Percentiles rank a stretch among this genome's conserved stretches.
Evolutionary conservation across 1,139 yeast genomes (phyloP).

Genomic region (Yamadazyma dendronema): DNA sequence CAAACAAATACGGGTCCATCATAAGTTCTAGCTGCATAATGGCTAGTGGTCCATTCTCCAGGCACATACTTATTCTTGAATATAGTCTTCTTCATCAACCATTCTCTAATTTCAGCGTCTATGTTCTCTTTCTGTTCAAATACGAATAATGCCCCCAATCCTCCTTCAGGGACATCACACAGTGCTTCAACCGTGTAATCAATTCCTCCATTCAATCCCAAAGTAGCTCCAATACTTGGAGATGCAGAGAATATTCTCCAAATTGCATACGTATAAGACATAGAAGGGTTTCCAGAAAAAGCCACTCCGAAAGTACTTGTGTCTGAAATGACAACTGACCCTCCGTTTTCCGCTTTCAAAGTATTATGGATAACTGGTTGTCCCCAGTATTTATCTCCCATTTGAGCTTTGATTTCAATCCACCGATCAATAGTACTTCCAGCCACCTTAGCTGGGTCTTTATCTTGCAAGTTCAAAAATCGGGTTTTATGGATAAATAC

Average conservation of each 20-base stretch:
- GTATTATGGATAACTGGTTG: slow-evolving; percentile 11
- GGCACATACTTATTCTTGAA: slow-evolving; percentile 10
- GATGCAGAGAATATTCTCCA: slow-evolving; percentile 4
- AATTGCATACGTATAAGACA: slow-evolving; percentile 4
- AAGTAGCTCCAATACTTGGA: not conserved
- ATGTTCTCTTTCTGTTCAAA: slow-evolving; percentile 10
- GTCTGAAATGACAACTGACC: slow-evolving; percentile 2
- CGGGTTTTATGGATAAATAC: slow-evolving; percentile 8
- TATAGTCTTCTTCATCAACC: slow-evolving; percentile 7
- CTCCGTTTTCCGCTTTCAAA: slow-evolving; percentile 8
- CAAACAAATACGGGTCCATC: slow-evolving; percentile 14
- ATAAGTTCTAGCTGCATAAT: slow-evolving; percentile 9
- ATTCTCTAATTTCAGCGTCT: slow-evolving; percentile 8
- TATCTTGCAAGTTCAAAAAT: not conserved
- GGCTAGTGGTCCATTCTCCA: slow-evolving; percentile 7
- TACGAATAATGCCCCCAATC: slow-evolving; percentile 12
- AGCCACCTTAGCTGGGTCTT: not conserved
- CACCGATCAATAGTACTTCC: slow-evolving; percentile 6
- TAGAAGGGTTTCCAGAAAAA: slow-evolving; percentile 1
- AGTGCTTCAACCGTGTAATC: slow-evolving; percentile 7
- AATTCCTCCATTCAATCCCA: slow-evolving; percentile 4
- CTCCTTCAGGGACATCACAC: slow-evolving; percentile 12
- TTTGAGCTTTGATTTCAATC: slow-evolving; percentile 7
- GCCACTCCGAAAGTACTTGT: slow-evolving; percentile 3
- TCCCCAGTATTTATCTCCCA: slow-evolving; percentile 6